These are phyloP conservation scores for Saturnispora gosingensis DNA, from an alignment of 805 yeast genomes.

Conservation along the genomic window DNA sequence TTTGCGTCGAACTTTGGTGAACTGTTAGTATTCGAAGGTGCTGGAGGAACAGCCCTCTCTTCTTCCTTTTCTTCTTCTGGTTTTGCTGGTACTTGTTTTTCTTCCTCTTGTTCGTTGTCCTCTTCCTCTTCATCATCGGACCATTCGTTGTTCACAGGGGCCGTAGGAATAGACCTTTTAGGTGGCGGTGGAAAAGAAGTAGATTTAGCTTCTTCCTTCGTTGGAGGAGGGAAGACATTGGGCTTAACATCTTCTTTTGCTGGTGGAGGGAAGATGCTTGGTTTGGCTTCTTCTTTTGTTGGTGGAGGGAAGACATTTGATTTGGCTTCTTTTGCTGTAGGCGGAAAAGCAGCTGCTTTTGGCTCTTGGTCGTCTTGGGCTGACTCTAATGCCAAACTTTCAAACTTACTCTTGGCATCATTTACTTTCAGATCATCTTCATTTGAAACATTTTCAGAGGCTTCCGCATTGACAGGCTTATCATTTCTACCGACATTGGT, in stretches of 20 bases:
- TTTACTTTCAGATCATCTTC: conserved; percentile 26
- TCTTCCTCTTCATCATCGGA: conserved; percentile 16
- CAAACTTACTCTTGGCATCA: conserved; percentile 26
- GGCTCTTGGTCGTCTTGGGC: conserved; percentile 16
- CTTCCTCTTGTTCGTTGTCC: neutral
- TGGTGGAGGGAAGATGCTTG: conserved; percentile 15
- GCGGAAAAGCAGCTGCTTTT: conserved; percentile 12
- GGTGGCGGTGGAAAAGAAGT: conserved; percentile 9
- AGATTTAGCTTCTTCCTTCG: conserved; percentile 11
- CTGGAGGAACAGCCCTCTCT: conserved; percentile 18
- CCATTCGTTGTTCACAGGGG: conserved; percentile 14
- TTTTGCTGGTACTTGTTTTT: neutral
- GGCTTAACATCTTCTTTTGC: neutral
- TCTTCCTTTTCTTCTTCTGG: conserved; percentile 14
- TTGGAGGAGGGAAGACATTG: conserved; percentile 16
- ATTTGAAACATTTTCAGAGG: conserved; percentile 12
- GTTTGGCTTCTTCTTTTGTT: conserved; percentile 6
- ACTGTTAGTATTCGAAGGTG: conserved; percentile 17
- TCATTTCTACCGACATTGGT: conserved; percentile 31
- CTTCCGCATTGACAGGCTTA: conserved; percentile 24
- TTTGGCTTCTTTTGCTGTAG: conserved; percentile 7
- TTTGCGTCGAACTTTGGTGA: conserved; percentile 6
- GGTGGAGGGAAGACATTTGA: conserved; percentile 15
- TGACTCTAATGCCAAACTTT: conserved; percentile 20
- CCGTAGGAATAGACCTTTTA: conserved; percentile 14